Evolutionary conservation across 108 stramenopile genomes (phyloP), one percentile per base, ranked within the genome.

Genomic region (Seminavis robusta): DNA sequence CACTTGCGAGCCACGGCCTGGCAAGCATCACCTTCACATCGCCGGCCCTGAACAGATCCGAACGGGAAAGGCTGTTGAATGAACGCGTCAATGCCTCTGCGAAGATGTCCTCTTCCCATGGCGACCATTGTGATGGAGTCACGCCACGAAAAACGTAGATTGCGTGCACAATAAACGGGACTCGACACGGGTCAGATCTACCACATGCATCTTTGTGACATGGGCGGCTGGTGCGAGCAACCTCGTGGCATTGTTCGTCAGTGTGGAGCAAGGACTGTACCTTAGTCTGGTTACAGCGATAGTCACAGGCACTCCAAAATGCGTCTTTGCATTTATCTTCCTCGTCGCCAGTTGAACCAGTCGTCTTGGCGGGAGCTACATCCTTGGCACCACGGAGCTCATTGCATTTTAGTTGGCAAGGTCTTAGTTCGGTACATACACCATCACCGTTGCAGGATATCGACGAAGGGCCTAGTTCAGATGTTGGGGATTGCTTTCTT

Each of bases 201-300:
- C 85, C 83, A 57, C 89, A 91, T 9, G 76, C 76, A 33, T 72
- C 79, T 10, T 79, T 53, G 48, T 91, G 89, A 23, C 89, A 91
- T 23, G 67, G 59, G 29, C 89, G 69, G 8, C 54, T 75, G 33
- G 66, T 53, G 17, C 83, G 64, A 10, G 59, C 40, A 21, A 59
- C 53, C 61, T 84, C 85, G 36, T 82, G 62, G 41, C 89, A 91
- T 16, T 56, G 65, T 5, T 61, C 72, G 30, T 84, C 83, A 39
- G 58, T 59, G 51, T 67, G 59, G 11, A 42, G 38, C 8, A 52
- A 30, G 0, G 75, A 65, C 3, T 54, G 39, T 1, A 86, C 47
- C 33, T 66, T 58, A 5, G 85, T 65, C 55, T 91, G 89, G 8
- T 67, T 33, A 50, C 89, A 91, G 20, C 77, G 48, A 40, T 74